Evolutionary conservation across 73 alveolate genomes (phyloP).

Genomic region (Durusdinium trenchii): DNA sequence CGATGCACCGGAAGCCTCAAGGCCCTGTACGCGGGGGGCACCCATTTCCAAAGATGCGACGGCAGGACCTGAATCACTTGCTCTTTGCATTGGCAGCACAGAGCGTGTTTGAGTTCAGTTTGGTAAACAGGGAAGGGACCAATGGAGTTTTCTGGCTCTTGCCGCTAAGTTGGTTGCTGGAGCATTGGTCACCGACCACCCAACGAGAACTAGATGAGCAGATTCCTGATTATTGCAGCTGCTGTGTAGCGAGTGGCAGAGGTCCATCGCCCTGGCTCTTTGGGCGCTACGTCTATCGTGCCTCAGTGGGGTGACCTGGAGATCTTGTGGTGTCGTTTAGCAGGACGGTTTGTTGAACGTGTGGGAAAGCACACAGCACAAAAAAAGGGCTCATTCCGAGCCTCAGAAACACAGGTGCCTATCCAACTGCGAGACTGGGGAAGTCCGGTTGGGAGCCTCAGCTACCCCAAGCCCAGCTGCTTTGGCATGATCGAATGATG

Average conservation of each 20-base stretch:
- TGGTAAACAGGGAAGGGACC: too few species aligned
- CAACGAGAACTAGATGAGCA: too few species aligned
- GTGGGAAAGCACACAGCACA: not conserved
- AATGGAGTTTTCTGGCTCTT: too few species aligned
- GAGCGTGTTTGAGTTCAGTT: too few species aligned
- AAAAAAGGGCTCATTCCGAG: not conserved
- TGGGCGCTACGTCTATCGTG: conserved; percentile 79
- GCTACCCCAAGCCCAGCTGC: not conserved
- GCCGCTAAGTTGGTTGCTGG: too few species aligned
- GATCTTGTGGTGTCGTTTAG: not conserved
- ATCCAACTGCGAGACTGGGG: conserved; percentile 72
- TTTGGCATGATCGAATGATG: not conserved
- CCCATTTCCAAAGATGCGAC: not conserved
- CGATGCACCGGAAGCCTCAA: not conserved
- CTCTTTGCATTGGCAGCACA: too few species aligned
- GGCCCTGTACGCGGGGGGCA: conserved; percentile 43
- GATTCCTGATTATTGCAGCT: too few species aligned
- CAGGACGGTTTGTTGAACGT: not conserved
- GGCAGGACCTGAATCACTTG: too few species aligned
- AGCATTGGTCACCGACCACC: too few species aligned
- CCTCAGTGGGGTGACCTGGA: conserved; percentile 32
- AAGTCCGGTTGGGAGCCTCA: conserved; percentile 46
- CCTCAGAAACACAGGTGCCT: not conserved
- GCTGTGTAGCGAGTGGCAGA: too few species aligned
- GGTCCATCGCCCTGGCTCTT: conserved; percentile 79